Evolutionary conservation across 345 rosid species (phyloP), one percentile per base, ranked within the genome.

Genomic region (Trapa bicornis): DNA sequence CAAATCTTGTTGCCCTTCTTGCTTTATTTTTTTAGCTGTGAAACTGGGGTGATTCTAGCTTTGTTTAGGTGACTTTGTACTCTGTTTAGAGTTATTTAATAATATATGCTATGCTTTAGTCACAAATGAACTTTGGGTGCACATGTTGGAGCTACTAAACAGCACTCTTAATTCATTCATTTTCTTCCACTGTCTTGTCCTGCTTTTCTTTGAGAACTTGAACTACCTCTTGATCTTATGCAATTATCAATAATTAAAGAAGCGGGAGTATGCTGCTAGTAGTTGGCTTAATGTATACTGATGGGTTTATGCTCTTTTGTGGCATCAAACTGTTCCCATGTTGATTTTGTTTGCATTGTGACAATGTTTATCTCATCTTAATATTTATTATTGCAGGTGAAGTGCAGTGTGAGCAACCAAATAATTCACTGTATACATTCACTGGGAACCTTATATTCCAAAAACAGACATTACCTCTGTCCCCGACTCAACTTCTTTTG

Each of bases 401-500:
- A 87, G 83, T 95, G 78, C 98, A 95, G 81, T 95, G 98, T 73
- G 99, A 95, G 84, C 96, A 95, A 68, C 99, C 99, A 2, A 95
- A 95, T 76, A 95, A 91, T 79, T 95, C 99, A 22, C 77, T 95
- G 77, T 95, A 95, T 84, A 95, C 98, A 64, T 95, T 89, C 82
- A 89, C 96, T 15, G 99, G 99, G 72, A 95, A 95, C 82, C 96
- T 95, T 74, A 68, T 95, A 36, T 74, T 87, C 67, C 87, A 88
- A 75, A 86, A 95, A 72, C 98, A 95, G 81, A 88, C 92, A 5
- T 75, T 91, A 67, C 92, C 99, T 68, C 89, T 95, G 81, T 78
- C 87, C 76, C 99, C 99, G 43, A 91, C 89, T 80, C 99, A 95
- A 76, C 75, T 95, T 75, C 80, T 95, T 60, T 78, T 95, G 75